Evolutionary conservation across 2,329 filamentous ascomycete genomes (phyloP).

Genomic region (Stromatinia cepivora): DNA sequence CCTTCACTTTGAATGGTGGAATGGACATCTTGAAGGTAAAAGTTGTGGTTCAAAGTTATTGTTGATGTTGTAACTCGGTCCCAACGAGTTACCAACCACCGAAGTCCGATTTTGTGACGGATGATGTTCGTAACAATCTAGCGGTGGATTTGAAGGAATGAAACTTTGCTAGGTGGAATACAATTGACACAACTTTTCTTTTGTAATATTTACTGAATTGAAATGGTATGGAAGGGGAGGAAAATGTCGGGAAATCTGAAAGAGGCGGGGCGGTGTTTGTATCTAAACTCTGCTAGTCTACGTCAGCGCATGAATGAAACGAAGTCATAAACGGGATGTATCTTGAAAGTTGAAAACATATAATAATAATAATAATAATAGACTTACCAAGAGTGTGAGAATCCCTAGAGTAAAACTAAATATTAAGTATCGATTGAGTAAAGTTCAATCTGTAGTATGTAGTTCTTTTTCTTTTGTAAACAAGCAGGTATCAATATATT

Average conservation of each 20-base stretch:
- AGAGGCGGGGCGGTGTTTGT: conserved; percentile 36
- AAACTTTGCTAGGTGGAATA: conserved; percentile 2
- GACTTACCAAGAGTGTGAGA: background rate
- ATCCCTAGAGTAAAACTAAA: background rate
- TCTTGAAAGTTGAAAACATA: conserved; percentile 6
- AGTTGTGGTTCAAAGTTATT: conserved; percentile 9
- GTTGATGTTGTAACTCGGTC: conserved; percentile 21
- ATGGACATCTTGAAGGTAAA: conserved; percentile 57
- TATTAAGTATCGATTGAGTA: background rate
- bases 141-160: conserved; percentile 9
- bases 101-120: conserved; percentile 33
- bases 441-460: background rate
- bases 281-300: conserved; percentile 38
- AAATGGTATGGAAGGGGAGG: conserved; percentile 23
- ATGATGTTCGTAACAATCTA: conserved; percentile 17
- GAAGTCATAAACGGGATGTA: conserved; percentile 14
- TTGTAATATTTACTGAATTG: conserved; percentile 22
- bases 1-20: conserved; percentile 87
- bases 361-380: too few species aligned
- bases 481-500: background rate
- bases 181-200: conserved; percentile 9
- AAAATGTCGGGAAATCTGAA: conserved; percentile 24
- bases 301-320: conserved; percentile 39
- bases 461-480: background rate
- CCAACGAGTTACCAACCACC: conserved; percentile 21